These are phyloP conservation scores for Diaporthe capsici DNA, from an alignment of 2,329 filamentous ascomycete species.

Conservation along the genomic window DNA sequence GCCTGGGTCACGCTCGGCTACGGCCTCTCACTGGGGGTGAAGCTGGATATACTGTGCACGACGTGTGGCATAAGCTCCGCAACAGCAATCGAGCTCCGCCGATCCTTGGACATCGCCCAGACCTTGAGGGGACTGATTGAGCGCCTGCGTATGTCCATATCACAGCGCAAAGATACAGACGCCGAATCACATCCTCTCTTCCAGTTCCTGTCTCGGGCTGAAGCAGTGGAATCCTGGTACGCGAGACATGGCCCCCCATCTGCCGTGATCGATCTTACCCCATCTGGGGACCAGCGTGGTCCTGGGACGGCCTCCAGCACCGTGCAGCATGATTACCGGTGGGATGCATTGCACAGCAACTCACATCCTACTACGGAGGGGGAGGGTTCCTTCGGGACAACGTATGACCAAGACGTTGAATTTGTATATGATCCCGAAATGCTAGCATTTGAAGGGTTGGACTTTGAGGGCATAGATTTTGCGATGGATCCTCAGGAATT, in stretches of 20 bases:
- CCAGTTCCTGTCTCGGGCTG: constrained; percentile 7
- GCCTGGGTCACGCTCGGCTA: constrained; percentile 10
- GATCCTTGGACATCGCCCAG: not conserved
- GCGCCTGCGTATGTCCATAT: not conserved
- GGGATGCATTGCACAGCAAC: not conserved
- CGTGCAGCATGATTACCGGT: not conserved
- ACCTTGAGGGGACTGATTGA: not conserved
- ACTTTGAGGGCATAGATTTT: constrained; percentile 6
- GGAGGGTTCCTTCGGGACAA: not conserved
- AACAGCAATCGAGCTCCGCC: not conserved
- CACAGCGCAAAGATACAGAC: not conserved
- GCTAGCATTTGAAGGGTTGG: not conserved
- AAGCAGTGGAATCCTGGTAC: constrained; percentile 11
- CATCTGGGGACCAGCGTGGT: not conserved
- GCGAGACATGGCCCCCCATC: not conserved
- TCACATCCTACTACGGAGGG: not conserved
- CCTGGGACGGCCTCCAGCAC: not conserved
- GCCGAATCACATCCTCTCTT: not conserved
- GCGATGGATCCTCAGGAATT: not conserved
- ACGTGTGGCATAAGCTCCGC: not conserved
- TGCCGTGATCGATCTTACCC: not conserved
- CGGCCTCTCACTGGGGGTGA: constrained; percentile 8
- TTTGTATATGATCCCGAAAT: not conserved
- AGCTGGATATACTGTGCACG: not conserved
- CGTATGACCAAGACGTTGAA: not conserved